These are phyloP conservation scores for Monosporascus ibericus DNA, from an alignment of 2,329 filamentous ascomycete species.

Conservation along the genomic window DNA sequence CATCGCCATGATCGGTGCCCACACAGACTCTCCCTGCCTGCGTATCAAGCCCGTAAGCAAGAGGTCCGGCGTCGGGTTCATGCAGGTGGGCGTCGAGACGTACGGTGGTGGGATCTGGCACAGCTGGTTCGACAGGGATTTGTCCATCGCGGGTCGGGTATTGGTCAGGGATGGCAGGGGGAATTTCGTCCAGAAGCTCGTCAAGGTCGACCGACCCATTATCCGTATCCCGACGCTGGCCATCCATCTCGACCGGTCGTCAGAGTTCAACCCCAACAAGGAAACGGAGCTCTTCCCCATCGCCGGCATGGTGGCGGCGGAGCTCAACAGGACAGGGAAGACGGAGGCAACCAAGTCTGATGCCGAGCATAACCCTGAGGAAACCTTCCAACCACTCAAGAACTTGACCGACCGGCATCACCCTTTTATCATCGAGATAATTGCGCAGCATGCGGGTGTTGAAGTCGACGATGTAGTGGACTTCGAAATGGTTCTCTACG, in stretches of 20 bases:
- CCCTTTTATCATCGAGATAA: constrained; percentile 75
- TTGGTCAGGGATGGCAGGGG: constrained; percentile 71
- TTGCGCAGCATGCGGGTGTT: constrained; percentile 73
- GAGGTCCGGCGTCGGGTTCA: constrained; percentile 76
- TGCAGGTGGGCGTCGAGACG: constrained; percentile 93
- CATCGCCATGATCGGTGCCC: constrained; percentile 87
- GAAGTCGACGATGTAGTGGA: constrained; percentile 70
- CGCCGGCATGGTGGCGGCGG: constrained; percentile 76
- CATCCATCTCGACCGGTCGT: constrained; percentile 83
- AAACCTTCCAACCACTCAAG: constrained; percentile 68
- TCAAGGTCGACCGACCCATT: constrained; percentile 87
- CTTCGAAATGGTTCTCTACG: constrained; percentile 95
- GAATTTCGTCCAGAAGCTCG: constrained; percentile 72
- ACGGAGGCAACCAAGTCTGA: constrained; percentile 33
- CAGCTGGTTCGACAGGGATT: constrained; percentile 94
- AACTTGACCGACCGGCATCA: constrained; percentile 79
- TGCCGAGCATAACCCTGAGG: constrained; percentile 32
- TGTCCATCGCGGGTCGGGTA: constrained; percentile 82
- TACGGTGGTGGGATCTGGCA: constrained; percentile 98
- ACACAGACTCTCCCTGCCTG: constrained; percentile 90
- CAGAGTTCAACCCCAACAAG: constrained; percentile 91
- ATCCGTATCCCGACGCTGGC: constrained; percentile 89
- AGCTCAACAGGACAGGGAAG: constrained; percentile 71
- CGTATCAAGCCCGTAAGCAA: constrained; percentile 93
- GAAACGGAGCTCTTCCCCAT: constrained; percentile 95